Evolutionary conservation across 2,329 filamentous ascomycete genomes (phyloP), one percentile per base, ranked within the genome.

Genomic region (Penicillium sp.): DNA sequence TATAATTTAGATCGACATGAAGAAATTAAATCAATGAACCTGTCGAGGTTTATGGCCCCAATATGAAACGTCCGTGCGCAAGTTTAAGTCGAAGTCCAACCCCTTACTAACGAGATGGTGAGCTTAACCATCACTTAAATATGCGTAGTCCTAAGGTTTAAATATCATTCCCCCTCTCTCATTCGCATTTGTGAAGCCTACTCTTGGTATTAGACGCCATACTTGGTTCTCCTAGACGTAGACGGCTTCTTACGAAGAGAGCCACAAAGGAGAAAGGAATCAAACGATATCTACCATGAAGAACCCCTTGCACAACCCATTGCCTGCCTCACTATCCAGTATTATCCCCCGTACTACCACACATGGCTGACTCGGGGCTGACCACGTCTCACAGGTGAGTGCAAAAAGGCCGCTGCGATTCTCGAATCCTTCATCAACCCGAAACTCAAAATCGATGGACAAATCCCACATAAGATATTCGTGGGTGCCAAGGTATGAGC

Each of bases 401-500:
- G 93, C 78, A 93, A 88, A 75, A 97, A 97, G 77, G 93, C 91
- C 72, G 89, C 89, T 70, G 96, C 95, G 81, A 97, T 97, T 69
- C 84, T 97, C 65, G 84, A 89, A 47, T 95, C 92, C 8, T 97
- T 97, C 73, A 84, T 97, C 72, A 93, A 97, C 71, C 93, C 93
- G n/a, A 84, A 88, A 69, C 92, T 97, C 74, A 91, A 92, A 5
- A 92, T 93, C 54, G 93, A 97, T 77, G 97, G 97, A 76, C 86
- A 97, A 71, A 97, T 97, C 66, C 93, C 94, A 48, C 91, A 92
- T 5, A 84, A 87, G 49, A 83, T 97, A 64, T 86, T 97, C 65
- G 88, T 88, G 61, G 91, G 91, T 73, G 93, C 94, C 68, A 96
- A 97, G 84, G 88, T 90, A 77, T 50, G 58, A 33, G 4, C 11